A percentile compares a stretch with the other conserved stretches of the same genome.
Evolutionary conservation across 2,329 filamentous ascomycete species (phyloP).

Genomic region (Fusarium temperatum): DNA sequence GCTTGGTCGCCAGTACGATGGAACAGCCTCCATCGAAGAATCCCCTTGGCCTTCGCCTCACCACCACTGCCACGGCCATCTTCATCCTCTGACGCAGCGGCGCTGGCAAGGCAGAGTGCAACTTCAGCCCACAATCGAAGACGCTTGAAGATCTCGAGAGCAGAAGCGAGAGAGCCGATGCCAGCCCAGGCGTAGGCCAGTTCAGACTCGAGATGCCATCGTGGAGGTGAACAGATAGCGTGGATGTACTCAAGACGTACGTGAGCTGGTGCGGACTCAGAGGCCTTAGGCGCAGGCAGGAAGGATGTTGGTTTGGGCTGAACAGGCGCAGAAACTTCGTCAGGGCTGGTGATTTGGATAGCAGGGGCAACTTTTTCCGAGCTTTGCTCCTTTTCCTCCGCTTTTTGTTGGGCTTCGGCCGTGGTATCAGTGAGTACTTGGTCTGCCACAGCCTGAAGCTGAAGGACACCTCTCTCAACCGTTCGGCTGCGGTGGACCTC

Average conservation of each 20-base stretch:
- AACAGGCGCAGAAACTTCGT: constrained; percentile 40
- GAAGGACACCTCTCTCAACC: constrained; percentile 86
- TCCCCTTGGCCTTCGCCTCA: constrained; percentile 81
- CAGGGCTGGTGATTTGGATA: constrained; percentile 56
- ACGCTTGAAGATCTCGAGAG: constrained; percentile 94
- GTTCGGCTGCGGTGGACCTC: constrained; percentile 89
- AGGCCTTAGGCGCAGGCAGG: constrained; percentile 76
- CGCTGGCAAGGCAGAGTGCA: constrained; percentile 82
- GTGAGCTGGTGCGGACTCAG: constrained; percentile 80
- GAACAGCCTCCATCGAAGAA: constrained; percentile 84
- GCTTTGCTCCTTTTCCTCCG: constrained; percentile 34
- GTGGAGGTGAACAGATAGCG: constrained; percentile 81
- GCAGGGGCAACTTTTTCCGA: constrained; percentile 51
- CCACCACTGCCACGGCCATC: constrained; percentile 63
- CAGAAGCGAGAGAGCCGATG: constrained; percentile 86
- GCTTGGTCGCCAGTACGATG: constrained; percentile 60
- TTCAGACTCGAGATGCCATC: constrained; percentile 95
- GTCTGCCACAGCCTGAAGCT: constrained; percentile 94
- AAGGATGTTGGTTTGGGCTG: constrained; percentile 73
- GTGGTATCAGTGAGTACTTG: constrained; percentile 89
- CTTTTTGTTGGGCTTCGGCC: constrained; percentile 45
- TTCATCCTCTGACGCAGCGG: constrained; percentile 65
- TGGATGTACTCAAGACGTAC: constrained; percentile 86
- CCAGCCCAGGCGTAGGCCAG: constrained; percentile 92
- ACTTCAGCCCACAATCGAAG: constrained; percentile 95